These are phyloP conservation scores for Leccinum arenicola DNA, from an alignment of 768 basidiomycete species.

Conservation along the genomic window DNA sequence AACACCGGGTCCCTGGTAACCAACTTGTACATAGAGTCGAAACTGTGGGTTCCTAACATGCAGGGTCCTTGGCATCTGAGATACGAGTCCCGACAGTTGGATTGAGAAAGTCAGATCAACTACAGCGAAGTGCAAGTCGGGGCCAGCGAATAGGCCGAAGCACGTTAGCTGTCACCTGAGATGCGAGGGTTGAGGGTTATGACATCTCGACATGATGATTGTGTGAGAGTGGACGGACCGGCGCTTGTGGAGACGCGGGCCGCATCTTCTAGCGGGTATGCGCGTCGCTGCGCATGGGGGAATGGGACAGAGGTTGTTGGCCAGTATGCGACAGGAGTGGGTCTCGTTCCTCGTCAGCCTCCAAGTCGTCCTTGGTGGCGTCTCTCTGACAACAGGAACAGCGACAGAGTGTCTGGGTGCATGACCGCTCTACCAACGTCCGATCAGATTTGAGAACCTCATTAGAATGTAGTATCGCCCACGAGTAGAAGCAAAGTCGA, in stretches of 20 bases:
- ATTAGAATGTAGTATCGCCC: not conserved
- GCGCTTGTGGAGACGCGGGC: not conserved
- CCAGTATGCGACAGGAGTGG: slow-evolving; percentile 19
- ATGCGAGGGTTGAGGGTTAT: not conserved
- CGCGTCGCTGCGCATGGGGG: slow-evolving; percentile 21
- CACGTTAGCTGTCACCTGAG: not conserved
- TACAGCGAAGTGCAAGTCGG: not conserved
- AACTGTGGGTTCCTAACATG: not conserved
- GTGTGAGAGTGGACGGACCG: not conserved
- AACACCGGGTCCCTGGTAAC: not conserved
- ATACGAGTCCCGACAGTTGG: not conserved
- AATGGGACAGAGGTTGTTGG: slow-evolving; percentile 20
- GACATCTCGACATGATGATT: not conserved
- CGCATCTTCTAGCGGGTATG: not conserved
- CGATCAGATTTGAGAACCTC: not conserved
- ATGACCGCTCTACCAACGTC: slow-evolving; percentile 16
- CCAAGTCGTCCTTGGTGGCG: slow-evolving; percentile 3
- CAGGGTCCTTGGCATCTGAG: not conserved
- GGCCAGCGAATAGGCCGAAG: not conserved
- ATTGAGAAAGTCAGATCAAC: not conserved
- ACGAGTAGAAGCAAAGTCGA: slow-evolving; percentile 25
- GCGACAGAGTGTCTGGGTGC: slow-evolving; percentile 25
- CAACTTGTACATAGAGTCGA: not conserved
- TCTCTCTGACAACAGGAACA: slow-evolving; percentile 15
- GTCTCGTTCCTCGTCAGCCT: slow-evolving; percentile 13